Conservation (phyloP, 139 green algal genomes). For the Cymbomonas tetramitiformis region DNA sequence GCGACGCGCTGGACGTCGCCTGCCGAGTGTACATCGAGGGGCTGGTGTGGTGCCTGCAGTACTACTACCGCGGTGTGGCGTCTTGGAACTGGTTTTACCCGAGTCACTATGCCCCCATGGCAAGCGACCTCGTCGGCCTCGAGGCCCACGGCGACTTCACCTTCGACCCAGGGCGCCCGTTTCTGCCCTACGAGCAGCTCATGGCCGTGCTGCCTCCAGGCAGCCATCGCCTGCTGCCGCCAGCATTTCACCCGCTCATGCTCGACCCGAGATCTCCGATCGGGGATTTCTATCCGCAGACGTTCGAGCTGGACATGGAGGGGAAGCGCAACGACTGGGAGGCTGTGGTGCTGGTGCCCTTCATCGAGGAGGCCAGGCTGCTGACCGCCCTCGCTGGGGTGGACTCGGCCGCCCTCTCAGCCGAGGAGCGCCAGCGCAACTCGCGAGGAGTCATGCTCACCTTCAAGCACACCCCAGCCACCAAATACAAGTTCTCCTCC, state of each 20-base stretch:
- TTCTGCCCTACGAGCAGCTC: slow-evolving; percentile 79
- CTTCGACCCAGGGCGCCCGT: slow-evolving; percentile 60
- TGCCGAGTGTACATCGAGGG: slow-evolving; percentile 51
- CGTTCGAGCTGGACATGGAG: slow-evolving; percentile 72
- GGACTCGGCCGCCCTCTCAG: slow-evolving; percentile 27
- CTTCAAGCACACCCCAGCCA: slow-evolving; percentile 32
- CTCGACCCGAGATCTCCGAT: slow-evolving; percentile 56
- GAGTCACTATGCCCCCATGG: slow-evolving; percentile 78
- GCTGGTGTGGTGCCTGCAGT: slow-evolving; percentile 82
- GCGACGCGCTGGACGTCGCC: not conserved
- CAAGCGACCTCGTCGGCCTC: slow-evolving; percentile 40
- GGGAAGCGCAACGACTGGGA: slow-evolving; percentile 85
- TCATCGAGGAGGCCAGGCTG: slow-evolving; percentile 43
- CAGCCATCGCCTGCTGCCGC: slow-evolving; percentile 50
- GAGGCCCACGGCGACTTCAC: slow-evolving; percentile 5
- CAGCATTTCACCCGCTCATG: slow-evolving; percentile 62
- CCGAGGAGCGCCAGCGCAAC: slow-evolving; percentile 55
- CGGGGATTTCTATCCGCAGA: slow-evolving; percentile 65
- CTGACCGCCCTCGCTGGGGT: slow-evolving; percentile 22
- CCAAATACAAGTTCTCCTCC: slow-evolving; percentile 25
- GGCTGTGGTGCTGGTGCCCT: slow-evolving; percentile 29
- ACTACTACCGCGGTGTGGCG: slow-evolving; percentile 81
- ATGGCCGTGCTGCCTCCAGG: slow-evolving; percentile 66
- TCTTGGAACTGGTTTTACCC: slow-evolving; percentile 91
- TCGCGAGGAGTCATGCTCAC: slow-evolving; percentile 50